phyloP scores from a whole-genome alignment of 1,284 basidiomycete species.

The Austroboletus rostrupii region DNA sequence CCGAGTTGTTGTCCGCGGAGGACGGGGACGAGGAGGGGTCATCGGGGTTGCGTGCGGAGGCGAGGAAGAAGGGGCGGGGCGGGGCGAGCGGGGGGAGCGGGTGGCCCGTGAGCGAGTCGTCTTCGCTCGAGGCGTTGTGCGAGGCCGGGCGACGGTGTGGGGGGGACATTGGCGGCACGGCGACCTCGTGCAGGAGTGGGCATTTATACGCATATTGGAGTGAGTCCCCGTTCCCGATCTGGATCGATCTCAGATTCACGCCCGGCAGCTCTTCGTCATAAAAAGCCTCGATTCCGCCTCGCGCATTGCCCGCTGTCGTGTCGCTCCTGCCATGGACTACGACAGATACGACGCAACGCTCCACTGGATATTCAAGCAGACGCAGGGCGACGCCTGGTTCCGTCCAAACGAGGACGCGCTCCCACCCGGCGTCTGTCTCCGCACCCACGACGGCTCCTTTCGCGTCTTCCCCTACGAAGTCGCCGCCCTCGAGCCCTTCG shows the following conservation, averaged over 20 bases:
- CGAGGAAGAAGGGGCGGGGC: conserved; percentile 1
- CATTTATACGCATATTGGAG: background rate
- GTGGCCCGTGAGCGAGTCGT: conserved; percentile 24
- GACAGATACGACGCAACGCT: conserved; percentile 35
- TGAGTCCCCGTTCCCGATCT: conserved; percentile 16
- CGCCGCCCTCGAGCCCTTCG: conserved; percentile 62
- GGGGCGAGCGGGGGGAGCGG: conserved; percentile 4
- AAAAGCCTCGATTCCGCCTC: background rate
- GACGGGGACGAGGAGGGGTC: conserved; percentile 12
- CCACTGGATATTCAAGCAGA: conserved; percentile 41
- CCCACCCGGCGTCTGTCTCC: conserved; percentile 61
- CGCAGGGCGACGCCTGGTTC: conserved; percentile 58
- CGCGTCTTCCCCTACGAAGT: conserved; percentile 74
- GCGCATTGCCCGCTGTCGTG: background rate
- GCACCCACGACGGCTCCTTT: conserved; percentile 59
- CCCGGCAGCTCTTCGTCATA: conserved; percentile 6
- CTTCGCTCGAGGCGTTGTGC: conserved; percentile 26
- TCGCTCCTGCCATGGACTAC: conserved; percentile 31
- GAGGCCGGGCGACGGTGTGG: background rate
- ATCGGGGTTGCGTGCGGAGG: conserved; percentile 1
- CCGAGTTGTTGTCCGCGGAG: conserved; percentile 22
- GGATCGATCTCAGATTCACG: conserved; percentile 17
- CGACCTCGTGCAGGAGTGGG: conserved; percentile 3
- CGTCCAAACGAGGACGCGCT: conserved; percentile 47
- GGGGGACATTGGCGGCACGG: conserved; percentile 12